Base-by-base conservation (phyloP, 2,329 filamentous ascomycete genomes). In the Orbilia ellipsospora region DNA sequence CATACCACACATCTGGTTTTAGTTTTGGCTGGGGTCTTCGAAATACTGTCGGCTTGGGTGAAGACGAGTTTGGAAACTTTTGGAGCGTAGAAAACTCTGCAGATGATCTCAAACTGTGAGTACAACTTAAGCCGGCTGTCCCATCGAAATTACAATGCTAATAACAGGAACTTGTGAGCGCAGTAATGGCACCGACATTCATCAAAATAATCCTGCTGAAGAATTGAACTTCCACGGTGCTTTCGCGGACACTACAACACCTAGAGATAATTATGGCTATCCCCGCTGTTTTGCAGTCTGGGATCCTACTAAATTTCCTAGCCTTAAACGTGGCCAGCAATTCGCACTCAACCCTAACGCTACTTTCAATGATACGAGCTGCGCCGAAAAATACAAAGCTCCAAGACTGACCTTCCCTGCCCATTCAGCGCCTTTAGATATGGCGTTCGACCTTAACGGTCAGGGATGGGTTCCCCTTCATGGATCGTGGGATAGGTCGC, bases 401-500 rank as follows among this genome's bases (percentile, higher is more conserved):
- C 86, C 91, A 77, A 76, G 87, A 0, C 82, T 93, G 23, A 87
- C 87, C 0, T 88, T 90, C 80, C 83, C 85, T 61, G 87, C 90
- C 0, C 91, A 93, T 80, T 89, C 86, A 80, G 90, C 91, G 0
- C 91, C 91, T 0, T 83, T 93, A 0, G 90, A 92, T 78, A 87
- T 93, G 79, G 87, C 88, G 73, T 93, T 93, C 83, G 85, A 87
- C 20, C 18, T 15, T 18, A n/a, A 20, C 44, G 86, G 85, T 8
- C 85, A 84, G 1, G 90, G 89, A 0, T 93, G 87, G 82, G 83
- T 93, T 23, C 84, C 88, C 0, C 91, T 92, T 81, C 90, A 92
- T 81, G 90, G 91, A n/a, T 90, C 87, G 81, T 92, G 90, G 89
- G 81, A 82, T 83, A 51, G 70, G 8, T n/a, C 10, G 15, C 70